These are phyloP conservation scores for Aristolochia fimbriata DNA, from an alignment of 164 flowering plant species.

Conservation along the genomic window DNA sequence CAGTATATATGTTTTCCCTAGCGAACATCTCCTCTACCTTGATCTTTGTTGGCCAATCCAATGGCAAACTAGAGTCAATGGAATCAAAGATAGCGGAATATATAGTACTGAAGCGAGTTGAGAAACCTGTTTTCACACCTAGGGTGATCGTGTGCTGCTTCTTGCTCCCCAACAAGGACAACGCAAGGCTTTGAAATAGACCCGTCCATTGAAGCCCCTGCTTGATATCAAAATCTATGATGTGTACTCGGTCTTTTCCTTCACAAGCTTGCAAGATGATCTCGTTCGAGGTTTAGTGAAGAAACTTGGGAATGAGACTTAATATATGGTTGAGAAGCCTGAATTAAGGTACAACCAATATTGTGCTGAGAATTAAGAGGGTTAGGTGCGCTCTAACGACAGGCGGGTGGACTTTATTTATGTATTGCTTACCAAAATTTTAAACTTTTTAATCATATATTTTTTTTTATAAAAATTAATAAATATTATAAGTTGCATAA, in stretches of 20 bases:
- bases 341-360: neutral
- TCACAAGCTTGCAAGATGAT: slow-evolving; percentile 5
- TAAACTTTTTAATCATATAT: no score
- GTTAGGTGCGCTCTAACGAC: no score
- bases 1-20: slow-evolving; percentile 58
- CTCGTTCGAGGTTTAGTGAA: slow-evolving; percentile 9
- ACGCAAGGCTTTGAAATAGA: slow-evolving; percentile 8
- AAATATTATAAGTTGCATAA: no score
- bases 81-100: slow-evolving; percentile 77
- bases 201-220: slow-evolving; percentile 13
- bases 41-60: slow-evolving; percentile 44
- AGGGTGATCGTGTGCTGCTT: slow-evolving; percentile 45
- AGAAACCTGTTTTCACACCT: slow-evolving; percentile 44
- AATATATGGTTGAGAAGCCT: slow-evolving; percentile 10
- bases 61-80: slow-evolving; percentile 40
- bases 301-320: slow-evolving; percentile 8
- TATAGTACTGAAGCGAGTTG: slow-evolving; percentile 53
- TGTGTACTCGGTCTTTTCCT: slow-evolving; percentile 6
- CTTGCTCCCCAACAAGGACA: slow-evolving; percentile 71
- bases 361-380: no score
- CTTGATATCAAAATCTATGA: slow-evolving; percentile 10
- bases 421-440: no score
- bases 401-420: no score
- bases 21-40: slow-evolving; percentile 72
- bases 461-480: no score